These are phyloP conservation scores for Flaveria linearis DNA, from an alignment of 129 eudicot species.

Conservation along the genomic window DNA sequence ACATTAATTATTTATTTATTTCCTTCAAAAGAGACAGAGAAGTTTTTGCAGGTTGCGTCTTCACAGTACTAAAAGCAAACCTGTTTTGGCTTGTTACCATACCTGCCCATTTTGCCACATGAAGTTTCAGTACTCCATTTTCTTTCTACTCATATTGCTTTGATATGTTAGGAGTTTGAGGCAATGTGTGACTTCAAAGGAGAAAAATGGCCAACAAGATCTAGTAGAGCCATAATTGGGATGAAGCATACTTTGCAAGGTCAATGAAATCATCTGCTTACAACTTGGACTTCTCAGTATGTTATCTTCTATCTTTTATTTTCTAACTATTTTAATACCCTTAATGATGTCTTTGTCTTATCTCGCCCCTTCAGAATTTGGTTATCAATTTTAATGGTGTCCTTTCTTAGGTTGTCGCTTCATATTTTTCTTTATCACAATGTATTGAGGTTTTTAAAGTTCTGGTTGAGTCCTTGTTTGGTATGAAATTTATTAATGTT, in stretches of 20 bases:
- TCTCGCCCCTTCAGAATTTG: not conserved
- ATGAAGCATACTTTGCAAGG: constrained; percentile 72
- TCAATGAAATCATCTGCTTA: constrained; percentile 74
- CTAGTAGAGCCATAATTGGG: constrained; percentile 95
- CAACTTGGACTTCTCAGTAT: constrained; percentile 65
- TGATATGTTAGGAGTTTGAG: constrained; percentile 62
- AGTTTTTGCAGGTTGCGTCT: not conserved
- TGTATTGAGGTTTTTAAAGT: constrained; percentile 89
- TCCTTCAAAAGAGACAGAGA: not conserved
- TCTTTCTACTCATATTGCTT: constrained; percentile 20
- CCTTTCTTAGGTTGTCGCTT: constrained; percentile 60
- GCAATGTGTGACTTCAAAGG: constrained; percentile 59
- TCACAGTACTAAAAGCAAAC: not conserved
- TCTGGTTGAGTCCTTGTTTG: constrained; percentile 75
- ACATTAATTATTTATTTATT: not conserved
- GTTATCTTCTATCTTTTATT: constrained; percentile 21
- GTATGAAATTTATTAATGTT: constrained; percentile 52
- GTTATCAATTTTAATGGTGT: constrained; percentile 1
- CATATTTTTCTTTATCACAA: constrained; percentile 76
- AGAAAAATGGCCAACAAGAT: constrained; percentile 43
- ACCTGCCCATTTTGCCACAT: constrained; percentile 5
- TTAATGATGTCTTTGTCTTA: constrained; percentile 17
- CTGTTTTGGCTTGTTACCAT: constrained; percentile 7
- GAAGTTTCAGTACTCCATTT: not conserved
- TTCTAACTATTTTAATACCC: not conserved